phyloP scores from a whole-genome alignment of 257 asterid species.

The Paraleonurus japonicus region DNA sequence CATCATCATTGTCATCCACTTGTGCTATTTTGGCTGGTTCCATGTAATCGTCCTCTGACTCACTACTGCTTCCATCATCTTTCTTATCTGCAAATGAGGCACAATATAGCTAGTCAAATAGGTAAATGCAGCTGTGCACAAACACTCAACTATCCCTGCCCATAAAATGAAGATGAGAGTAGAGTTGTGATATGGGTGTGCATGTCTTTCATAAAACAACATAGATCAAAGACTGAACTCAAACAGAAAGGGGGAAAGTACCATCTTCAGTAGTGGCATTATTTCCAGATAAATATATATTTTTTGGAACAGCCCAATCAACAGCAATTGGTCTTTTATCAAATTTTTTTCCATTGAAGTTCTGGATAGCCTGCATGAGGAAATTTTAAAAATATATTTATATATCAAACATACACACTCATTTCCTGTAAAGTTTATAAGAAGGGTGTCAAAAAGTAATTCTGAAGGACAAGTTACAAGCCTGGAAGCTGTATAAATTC shows the following conservation, averaged over 20 bases:
- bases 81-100: conserved; percentile 34
- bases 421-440: background rate
- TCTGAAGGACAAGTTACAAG: background rate
- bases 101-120: conserved; percentile 14
- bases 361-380: conserved; percentile 65
- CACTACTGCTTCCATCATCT: conserved; percentile 51
- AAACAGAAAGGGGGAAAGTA: conserved; percentile 31
- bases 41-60: conserved; percentile 44
- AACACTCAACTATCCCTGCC: background rate
- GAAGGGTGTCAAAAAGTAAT: conserved; percentile 4
- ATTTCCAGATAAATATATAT: conserved; percentile 60
- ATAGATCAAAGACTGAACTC: background rate
- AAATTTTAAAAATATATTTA: background rate
- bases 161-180: background rate
- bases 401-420: conserved; percentile 5
- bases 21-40: conserved; percentile 41
- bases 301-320: conserved; percentile 92
- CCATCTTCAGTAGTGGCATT: conserved; percentile 53
- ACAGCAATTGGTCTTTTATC: conserved; percentile 85
- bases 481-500: background rate
- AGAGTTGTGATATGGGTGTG: background rate
- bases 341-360: conserved; percentile 67
- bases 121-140: background rate
- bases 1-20: conserved; percentile 32
- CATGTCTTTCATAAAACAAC: background rate